These are phyloP conservation scores for Magnolia kwangsiensis DNA, from an alignment of 164 flowering plant species.

Conservation along the genomic window DNA sequence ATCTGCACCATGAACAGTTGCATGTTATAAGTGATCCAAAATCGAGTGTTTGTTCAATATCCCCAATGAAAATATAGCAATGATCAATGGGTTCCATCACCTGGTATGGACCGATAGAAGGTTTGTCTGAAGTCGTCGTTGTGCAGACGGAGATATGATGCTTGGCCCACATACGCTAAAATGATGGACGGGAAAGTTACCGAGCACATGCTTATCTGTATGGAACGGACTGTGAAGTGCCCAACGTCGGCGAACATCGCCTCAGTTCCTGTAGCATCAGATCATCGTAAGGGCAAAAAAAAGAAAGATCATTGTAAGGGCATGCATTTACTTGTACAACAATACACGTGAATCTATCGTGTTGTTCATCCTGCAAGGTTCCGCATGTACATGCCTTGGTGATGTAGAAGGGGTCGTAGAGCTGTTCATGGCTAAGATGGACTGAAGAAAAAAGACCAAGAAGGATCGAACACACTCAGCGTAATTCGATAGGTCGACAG, in stretches of 20 bases:
- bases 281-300: background rate
- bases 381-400: no score
- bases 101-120: conserved; percentile 65
- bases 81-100: conserved; percentile 15
- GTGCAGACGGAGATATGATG: conserved; percentile 55
- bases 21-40: background rate
- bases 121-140: conserved; percentile 24
- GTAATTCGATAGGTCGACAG: no score
- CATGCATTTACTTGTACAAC: no score
- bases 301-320: no score
- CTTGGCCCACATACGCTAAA: conserved; percentile 64
- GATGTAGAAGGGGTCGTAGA: no score
- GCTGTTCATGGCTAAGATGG: no score
- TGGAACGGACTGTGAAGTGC: conserved; percentile 62
- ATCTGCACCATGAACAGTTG: background rate
- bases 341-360: no score
- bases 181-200: conserved; percentile 54
- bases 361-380: no score
- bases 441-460: no score
- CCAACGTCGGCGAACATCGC: conserved; percentile 81
- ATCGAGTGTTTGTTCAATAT: background rate
- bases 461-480: no score
- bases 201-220: conserved; percentile 59
- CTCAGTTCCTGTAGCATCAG: conserved; percentile 48
- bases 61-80: no score